Base-by-base conservation (phyloP, 108 stramenopile genomes). In the Parietichytrium sp. region DNA sequence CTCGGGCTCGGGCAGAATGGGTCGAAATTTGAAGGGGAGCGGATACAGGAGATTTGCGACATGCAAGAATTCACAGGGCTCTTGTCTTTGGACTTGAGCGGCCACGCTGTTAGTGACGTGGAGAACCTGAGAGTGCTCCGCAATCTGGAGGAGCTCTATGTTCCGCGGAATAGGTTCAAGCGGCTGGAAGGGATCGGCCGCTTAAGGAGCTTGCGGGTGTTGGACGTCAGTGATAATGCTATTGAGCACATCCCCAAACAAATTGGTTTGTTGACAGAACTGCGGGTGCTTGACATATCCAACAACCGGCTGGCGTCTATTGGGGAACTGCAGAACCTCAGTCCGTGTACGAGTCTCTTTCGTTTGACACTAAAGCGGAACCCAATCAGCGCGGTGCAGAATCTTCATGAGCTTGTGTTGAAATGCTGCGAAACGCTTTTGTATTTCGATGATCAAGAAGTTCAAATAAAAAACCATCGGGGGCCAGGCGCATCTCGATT, bases 171-270 rank as follows among this genome's bases (percentile, higher is more conserved):
- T 25, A 16, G 61, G 7, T 42, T 72, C 10, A 33, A 42, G n/a
- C 61, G 25, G 10, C 61, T 72, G 23, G 61, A 72, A 42, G 61
- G 61, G 6, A 16, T 72, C 33, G 61, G 61, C 2, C 61, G 61
- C 29, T 25, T 72, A 15, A 8, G 12, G 8, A 72, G 45, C 42
- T n/a, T 72, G 33, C 61, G 61, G 38, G 61, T 72, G 29, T 42
- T 72, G 15, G 25, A 72, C 33, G 2, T 72, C 16, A 72, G 61
- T 25, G 61, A 42, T 13, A 72, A 72, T 27, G 38, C 45, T 6
- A 23, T 72, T 15, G 61, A 72, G 61, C 61, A 38, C 33, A 27
- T 72, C 42, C 61, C 61, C 13, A 42, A 72, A 42, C 61, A 72
- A 27, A 72, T 72, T 1, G 61, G 61, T 20, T 42, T 72, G 8